A percentile compares a stretch with the other conserved stretches of the same genome.
Evolutionary conservation across 1,139 yeast species (phyloP).

Genomic region (Kodamaea sp.): DNA sequence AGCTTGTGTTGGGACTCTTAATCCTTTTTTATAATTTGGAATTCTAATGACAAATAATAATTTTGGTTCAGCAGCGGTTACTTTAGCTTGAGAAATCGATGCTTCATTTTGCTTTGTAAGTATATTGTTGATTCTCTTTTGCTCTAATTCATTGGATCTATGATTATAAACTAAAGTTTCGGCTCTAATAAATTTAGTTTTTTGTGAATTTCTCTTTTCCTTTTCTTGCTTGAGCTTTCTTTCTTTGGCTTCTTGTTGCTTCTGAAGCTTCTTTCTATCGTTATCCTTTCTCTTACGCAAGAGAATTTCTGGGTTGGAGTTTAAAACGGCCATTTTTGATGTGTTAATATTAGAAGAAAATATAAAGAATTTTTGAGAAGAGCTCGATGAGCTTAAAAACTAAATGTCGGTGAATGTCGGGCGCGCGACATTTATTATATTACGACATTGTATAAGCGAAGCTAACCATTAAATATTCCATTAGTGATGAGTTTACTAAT

Average conservation of each 20-base stretch:
- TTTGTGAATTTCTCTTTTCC: constrained; percentile 31
- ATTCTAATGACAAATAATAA: constrained; percentile 65
- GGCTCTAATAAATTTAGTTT: constrained; percentile 60
- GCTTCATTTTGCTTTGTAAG: constrained; percentile 26
- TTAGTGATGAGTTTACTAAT: too few relatives aligned
- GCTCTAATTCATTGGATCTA: constrained; percentile 62
- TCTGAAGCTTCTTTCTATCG: constrained; percentile 64
- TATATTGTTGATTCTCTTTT: constrained; percentile 62
- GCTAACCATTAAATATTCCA: too few relatives aligned
- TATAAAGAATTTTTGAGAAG: constrained; percentile 14
- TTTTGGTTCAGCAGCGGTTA: constrained; percentile 32
- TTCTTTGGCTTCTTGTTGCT: constrained; percentile 45
- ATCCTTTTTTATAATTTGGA: constrained; percentile 53
- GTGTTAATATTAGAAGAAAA: not conserved
- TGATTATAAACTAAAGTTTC: constrained; percentile 67
- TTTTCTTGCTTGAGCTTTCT: constrained; percentile 28
- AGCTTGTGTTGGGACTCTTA: constrained; percentile 66
- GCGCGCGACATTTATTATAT: too few relatives aligned
- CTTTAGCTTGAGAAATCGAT: constrained; percentile 11
- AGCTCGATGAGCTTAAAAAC: constrained; percentile 6
- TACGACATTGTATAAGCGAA: too few relatives aligned
- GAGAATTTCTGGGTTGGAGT: constrained; percentile 72
- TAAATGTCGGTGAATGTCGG: too few relatives aligned
- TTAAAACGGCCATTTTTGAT: constrained; percentile 45
- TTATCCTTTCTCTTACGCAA: constrained; percentile 75